Percentiles rank a stretch among this genome's conserved stretches.
These are phyloP conservation scores for Chimonanthus salicifolius DNA, from an alignment of 164 flowering plant genomes.

Conservation along the genomic window DNA sequence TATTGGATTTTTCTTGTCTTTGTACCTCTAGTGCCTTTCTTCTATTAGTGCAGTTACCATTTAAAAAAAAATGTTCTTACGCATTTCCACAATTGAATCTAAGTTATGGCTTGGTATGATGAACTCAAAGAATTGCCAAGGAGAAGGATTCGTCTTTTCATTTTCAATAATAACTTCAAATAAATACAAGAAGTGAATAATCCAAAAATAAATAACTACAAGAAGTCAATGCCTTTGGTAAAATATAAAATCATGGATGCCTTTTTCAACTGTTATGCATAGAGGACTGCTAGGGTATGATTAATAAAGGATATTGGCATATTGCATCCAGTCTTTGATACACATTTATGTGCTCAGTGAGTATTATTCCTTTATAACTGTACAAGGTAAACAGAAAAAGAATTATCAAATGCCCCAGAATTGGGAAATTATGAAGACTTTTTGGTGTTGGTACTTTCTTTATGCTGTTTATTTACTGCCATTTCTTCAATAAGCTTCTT, in stretches of 20 bases:
- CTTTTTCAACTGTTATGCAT: background rate
- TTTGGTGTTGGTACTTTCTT: background rate
- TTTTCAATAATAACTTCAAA: too few relatives aligned
- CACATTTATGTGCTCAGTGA: background rate
- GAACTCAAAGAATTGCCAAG: too few relatives aligned
- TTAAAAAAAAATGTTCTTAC: too few relatives aligned
- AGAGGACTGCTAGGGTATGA: background rate
- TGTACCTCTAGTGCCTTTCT: too few relatives aligned
- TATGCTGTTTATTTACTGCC: background rate
- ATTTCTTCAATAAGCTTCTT: constrained; percentile 45
- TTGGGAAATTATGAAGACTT: background rate
- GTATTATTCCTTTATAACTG: background rate
- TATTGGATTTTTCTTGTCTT: too few relatives aligned
- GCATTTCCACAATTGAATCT: too few relatives aligned
- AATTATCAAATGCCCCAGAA: background rate
- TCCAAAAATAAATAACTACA: background rate
- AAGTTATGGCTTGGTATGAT: too few relatives aligned
- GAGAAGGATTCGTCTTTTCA: background rate
- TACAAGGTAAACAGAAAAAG: background rate
- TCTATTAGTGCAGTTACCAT: too few relatives aligned
- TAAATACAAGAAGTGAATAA: background rate
- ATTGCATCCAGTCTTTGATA: background rate
- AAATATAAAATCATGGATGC: too few relatives aligned
- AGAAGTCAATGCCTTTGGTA: background rate
- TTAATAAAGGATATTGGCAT: background rate